Conservation (phyloP, 2,329 filamentous ascomycete species). For the Phaeoacremonium minimum region DNA sequence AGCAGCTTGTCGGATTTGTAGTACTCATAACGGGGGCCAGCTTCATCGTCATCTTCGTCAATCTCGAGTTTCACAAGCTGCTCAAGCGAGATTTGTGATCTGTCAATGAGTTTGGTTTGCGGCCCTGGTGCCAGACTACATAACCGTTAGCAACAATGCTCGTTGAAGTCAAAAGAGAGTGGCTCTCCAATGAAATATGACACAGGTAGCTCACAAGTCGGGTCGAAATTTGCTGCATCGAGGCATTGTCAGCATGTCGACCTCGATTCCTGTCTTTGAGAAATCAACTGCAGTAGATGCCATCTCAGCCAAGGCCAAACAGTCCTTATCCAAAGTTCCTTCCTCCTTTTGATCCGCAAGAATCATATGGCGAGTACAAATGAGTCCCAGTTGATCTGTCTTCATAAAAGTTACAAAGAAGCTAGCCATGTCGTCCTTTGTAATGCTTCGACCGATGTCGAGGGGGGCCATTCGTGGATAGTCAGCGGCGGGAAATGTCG, state of each 20-base stretch:
- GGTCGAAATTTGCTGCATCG: slow-evolving; percentile 35
- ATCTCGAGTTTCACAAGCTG: slow-evolving; percentile 14
- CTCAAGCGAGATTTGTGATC: slow-evolving; percentile 36
- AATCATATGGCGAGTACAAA: slow-evolving; percentile 60
- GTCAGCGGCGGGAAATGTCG: slow-evolving; percentile 56
- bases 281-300: slow-evolving; percentile 73
- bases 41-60: slow-evolving; percentile 36
- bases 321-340: slow-evolving; percentile 50
- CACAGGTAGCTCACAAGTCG: slow-evolving; percentile 46
- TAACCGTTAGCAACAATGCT: too few relatives aligned
- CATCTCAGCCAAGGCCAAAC: slow-evolving; percentile 53
- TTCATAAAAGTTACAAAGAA: slow-evolving; percentile 81
- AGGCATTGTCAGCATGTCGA: slow-evolving; percentile 40
- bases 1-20: slow-evolving; percentile 67
- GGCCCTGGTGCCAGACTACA: slow-evolving; percentile 41
- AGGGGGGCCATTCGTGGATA: slow-evolving; percentile 57
- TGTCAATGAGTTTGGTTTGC: slow-evolving; percentile 36
- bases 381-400: slow-evolving; percentile 60
- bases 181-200: neutral
- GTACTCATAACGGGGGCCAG: slow-evolving; percentile 43
- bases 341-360: slow-evolving; percentile 51
- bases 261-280: slow-evolving; percentile 67
- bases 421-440: slow-evolving; percentile 63
- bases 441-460: slow-evolving; percentile 58
- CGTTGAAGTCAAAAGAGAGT: too few relatives aligned